Percentiles rank a stretch among this genome's conserved stretches.
phyloP scores from a whole-genome alignment of 2,329 filamentous ascomycete species.

The Fusarium irregulare region DNA sequence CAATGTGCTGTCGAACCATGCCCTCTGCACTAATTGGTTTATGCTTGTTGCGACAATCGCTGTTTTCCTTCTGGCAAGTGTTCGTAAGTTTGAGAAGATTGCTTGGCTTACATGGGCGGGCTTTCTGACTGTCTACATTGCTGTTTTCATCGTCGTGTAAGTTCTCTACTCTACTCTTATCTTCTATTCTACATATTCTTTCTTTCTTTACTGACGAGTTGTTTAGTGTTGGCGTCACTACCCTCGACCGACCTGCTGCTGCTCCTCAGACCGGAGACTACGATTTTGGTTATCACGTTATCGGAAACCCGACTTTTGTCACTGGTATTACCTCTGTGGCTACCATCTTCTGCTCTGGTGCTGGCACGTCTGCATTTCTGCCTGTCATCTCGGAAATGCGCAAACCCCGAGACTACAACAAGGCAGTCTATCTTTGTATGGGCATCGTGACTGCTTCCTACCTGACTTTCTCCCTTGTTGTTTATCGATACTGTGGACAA shows the following conservation, averaged over 20 bases:
- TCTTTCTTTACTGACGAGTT: neutral
- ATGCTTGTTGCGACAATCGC: slow-evolving; percentile 63
- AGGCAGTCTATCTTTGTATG: slow-evolving; percentile 42
- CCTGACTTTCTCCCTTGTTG: slow-evolving; percentile 46
- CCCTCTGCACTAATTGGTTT: slow-evolving; percentile 69
- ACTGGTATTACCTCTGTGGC: slow-evolving; percentile 61
- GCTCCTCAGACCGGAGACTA: slow-evolving; percentile 66
- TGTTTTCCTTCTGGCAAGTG: slow-evolving; percentile 61
- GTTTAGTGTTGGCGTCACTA: slow-evolving; percentile 53
- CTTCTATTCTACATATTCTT: neutral
- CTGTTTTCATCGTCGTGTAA: slow-evolving; percentile 63
- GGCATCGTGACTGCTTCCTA: slow-evolving; percentile 45
- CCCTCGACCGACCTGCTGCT: slow-evolving; percentile 63
- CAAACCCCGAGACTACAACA: slow-evolving; percentile 40
- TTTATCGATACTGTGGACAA: slow-evolving; percentile 48
- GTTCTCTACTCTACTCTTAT: neutral
- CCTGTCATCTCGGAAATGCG: slow-evolving; percentile 68
- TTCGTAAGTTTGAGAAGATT: slow-evolving; percentile 57
- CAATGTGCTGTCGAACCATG: slow-evolving; percentile 69
- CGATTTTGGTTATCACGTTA: slow-evolving; percentile 64
- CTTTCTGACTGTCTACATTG: slow-evolving; percentile 65
- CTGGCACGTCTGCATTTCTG: slow-evolving; percentile 51
- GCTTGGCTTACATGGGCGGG: slow-evolving; percentile 64
- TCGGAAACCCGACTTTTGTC: slow-evolving; percentile 64
- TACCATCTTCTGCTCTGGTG: slow-evolving; percentile 61